Conservation (phyloP, 257 asterid genomes). For the Ophiorrhiza pumila region DNA sequence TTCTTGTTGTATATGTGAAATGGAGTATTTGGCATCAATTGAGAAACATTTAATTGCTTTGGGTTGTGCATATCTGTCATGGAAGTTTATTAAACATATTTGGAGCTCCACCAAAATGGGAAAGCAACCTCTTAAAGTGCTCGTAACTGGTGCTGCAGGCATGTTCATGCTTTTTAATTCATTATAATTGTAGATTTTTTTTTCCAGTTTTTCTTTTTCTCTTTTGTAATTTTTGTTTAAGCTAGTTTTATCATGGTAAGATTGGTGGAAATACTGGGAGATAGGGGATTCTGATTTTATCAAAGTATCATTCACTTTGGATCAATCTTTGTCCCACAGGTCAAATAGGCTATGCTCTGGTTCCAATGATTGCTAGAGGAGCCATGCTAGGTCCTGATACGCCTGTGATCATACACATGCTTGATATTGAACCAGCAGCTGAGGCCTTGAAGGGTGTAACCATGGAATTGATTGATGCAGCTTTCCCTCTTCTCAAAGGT, state of each 20-base stretch:
- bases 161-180: slow-evolving; percentile 19
- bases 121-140: slow-evolving; percentile 59
- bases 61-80: slow-evolving; percentile 55
- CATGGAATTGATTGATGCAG: slow-evolving; percentile 79
- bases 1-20: slow-evolving; percentile 4
- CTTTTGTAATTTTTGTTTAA: neutral
- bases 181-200: neutral
- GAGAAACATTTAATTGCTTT: slow-evolving; percentile 57
- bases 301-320: neutral
- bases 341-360: slow-evolving; percentile 83
- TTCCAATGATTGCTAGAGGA: slow-evolving; percentile 82
- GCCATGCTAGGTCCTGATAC: slow-evolving; percentile 74
- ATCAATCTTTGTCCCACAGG: slow-evolving; percentile 39
- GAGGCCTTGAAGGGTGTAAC: slow-evolving; percentile 55
- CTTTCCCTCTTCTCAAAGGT: slow-evolving; percentile 86
- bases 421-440: slow-evolving; percentile 57
- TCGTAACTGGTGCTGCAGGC: slow-evolving; percentile 93
- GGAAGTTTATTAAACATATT: slow-evolving; percentile 57
- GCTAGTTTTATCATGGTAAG: neutral
- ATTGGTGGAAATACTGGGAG: neutral
- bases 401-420: slow-evolving; percentile 80
- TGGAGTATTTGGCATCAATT: slow-evolving; percentile 42
- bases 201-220: neutral
- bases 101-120: slow-evolving; percentile 44
- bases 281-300: no score